Conservation (phyloP, 495 filamentous ascomycete species). For the Hypoxylon rickii region DNA sequence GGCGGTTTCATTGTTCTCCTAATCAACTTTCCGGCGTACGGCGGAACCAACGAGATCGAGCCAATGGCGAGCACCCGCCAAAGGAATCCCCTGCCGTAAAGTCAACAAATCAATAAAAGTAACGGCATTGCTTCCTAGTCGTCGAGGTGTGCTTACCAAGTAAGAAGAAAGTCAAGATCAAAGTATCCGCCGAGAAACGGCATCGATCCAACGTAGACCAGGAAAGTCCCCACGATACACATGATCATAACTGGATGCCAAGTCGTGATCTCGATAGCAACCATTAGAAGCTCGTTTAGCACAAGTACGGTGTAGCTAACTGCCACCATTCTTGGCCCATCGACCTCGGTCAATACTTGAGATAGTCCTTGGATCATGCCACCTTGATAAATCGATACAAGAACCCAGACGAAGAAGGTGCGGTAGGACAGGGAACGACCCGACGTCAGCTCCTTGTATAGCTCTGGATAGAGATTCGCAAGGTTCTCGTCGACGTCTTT, state of each 20-base stretch:
- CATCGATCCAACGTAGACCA: conserved; percentile 78
- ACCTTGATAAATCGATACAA: conserved; percentile 93
- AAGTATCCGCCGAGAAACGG: conserved; percentile 91
- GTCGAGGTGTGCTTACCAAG: conserved; percentile 52
- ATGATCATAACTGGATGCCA: conserved; percentile 96
- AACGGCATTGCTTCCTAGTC: neutral
- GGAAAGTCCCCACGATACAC: conserved; percentile 76
- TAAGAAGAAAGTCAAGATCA: conserved; percentile 80
- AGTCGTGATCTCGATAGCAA: conserved; percentile 91
- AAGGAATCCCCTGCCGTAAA: conserved; percentile 66
- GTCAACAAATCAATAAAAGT: conserved; percentile 21
- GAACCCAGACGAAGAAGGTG: conserved; percentile 97
- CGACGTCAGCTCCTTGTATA: conserved; percentile 92
- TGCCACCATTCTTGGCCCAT: conserved; percentile 76
- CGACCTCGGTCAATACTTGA: conserved; percentile 80
- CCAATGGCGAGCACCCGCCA: conserved; percentile 85
- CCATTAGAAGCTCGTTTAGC: conserved; percentile 95
- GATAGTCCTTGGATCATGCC: conserved; percentile 89
- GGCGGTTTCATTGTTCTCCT: conserved; percentile 84
- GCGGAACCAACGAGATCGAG: conserved; percentile 81
- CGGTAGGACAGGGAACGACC: conserved; percentile 85
- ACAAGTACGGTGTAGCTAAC: conserved; percentile 92
- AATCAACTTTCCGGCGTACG: conserved; percentile 82
- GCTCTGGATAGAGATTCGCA: conserved; percentile 92
- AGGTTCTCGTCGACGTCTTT: conserved; percentile 91